phyloP scores from a whole-genome alignment of 2,329 filamentous ascomycete genomes.

The Colletotrichum endophyticum region DNA sequence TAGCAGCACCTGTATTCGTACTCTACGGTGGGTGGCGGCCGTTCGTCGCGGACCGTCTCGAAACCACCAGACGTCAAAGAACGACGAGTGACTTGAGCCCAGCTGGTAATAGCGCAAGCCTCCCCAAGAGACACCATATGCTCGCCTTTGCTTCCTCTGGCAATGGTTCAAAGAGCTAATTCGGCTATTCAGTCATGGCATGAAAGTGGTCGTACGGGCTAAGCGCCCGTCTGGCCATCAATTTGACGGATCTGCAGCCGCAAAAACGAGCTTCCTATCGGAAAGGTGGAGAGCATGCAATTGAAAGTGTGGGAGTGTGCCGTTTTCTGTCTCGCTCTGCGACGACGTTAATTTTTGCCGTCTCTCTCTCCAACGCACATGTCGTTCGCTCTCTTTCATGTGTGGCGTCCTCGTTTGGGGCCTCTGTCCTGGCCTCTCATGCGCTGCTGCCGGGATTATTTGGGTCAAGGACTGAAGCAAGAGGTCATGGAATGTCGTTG shows the following conservation, averaged over 20 bases:
- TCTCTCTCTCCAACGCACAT: neutral
- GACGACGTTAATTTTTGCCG: neutral
- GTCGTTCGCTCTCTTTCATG: neutral
- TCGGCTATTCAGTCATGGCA: neutral
- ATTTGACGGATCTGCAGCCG: conserved; percentile 11
- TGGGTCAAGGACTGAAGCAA: neutral
- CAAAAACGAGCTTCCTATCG: conserved; percentile 2
- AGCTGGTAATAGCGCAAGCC: neutral
- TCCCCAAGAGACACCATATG: neutral
- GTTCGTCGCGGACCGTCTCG: neutral
- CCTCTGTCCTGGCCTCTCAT: neutral
- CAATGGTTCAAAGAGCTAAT: neutral
- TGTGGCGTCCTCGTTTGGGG: neutral
- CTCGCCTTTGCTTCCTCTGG: conserved; percentile 1
- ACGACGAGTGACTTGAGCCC: neutral
- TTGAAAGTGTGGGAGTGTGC: neutral
- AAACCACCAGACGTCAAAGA: conserved; percentile 14
- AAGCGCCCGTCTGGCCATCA: conserved; percentile 13
- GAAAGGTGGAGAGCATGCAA: neutral
- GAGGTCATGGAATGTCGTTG: conserved; percentile 14
- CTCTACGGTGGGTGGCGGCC: neutral
- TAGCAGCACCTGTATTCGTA: neutral
- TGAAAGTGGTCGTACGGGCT: conserved; percentile 1
- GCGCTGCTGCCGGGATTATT: conserved; percentile 4
- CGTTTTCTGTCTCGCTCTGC: conserved; percentile 3